These are phyloP conservation scores for Trichoderma afroharzianum DNA, from an alignment of 2,329 filamentous ascomycete genomes.

Conservation along the genomic window DNA sequence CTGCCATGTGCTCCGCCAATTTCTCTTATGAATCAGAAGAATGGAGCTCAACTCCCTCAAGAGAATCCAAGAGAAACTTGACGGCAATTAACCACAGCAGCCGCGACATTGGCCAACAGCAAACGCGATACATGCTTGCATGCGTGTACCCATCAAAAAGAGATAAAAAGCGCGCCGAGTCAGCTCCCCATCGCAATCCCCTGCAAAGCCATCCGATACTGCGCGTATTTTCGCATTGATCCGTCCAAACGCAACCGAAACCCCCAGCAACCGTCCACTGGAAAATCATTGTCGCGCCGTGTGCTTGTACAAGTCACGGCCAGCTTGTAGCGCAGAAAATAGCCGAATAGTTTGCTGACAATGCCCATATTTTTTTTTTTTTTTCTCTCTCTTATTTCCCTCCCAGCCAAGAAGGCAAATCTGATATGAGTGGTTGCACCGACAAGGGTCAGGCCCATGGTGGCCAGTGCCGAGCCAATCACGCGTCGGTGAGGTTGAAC, in stretches of 20 bases:
- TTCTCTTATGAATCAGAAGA: background rate
- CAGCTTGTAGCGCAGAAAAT: background rate
- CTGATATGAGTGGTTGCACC: constrained; percentile 34
- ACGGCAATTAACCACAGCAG: background rate
- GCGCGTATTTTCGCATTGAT: background rate
- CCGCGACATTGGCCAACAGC: background rate
- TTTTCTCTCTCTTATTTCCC: background rate
- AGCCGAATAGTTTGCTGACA: background rate
- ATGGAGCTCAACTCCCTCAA: background rate
- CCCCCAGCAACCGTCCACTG: background rate
- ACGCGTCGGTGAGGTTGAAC: constrained; percentile 32
- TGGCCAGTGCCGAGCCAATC: constrained; percentile 32
- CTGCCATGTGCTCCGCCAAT: background rate
- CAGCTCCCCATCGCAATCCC: background rate
- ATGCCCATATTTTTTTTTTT: background rate
- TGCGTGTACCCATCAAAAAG: background rate
- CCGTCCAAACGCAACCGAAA: background rate
- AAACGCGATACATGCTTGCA: background rate
- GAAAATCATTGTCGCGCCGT: constrained; percentile 1
- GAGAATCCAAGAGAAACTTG: background rate
- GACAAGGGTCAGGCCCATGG: constrained; percentile 31
- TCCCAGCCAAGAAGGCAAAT: constrained; percentile 15
- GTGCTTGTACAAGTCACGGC: background rate
- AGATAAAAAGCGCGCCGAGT: background rate
- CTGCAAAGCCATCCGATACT: background rate